Base-by-base conservation (phyloP, 768 basidiomycete species). In the Mycena galericulata region DNA sequence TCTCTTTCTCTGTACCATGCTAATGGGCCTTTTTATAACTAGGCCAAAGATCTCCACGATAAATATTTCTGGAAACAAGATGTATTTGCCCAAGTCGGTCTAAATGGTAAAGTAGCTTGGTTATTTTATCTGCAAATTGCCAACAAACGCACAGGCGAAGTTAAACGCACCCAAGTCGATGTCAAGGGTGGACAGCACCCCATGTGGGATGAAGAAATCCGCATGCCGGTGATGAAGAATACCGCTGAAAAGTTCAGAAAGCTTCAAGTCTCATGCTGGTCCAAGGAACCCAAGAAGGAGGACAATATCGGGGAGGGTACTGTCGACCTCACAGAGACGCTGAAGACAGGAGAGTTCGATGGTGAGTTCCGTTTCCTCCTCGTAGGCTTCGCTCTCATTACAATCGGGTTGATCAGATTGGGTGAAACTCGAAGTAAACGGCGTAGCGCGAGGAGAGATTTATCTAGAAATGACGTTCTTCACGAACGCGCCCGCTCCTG, bases 391-490 rank as follows among this genome's bases (percentile, higher is more conserved):
- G 4, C 53, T 54, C 62, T 68, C 65, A 38, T 62, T 80, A 27
- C 26, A 79, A 83, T 50, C 83, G 82, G 81, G 77, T 84, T 2
- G 69, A 73, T 46, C 74, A 93, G 92, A 92, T 72, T 94, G 92
- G 92, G 85, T 93, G 18, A 77, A 81, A 47, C 83, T 94, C 47
- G 80, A 84, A 62, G 79, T 85, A 34, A 86, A 88, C 51, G 90
- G 89, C 3, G 86, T 88, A 10, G 83, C 89, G 58, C 89, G 93
- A 26, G 97, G 97, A 8, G 94, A 98, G 60, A 71, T 97, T 12
- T 98, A 94, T 76, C 85, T 98, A 18, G 97, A 98, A 78, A 92
- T 98, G 89, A 98, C 97, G 1, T 98, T 90, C 82, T 98, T 89
- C 79, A 87, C 95, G 4, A 89, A 91, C 61, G 87, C 84, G 4